Percentiles rank a stretch among this genome's conserved stretches.
These are phyloP conservation scores for Ascochyta viciae-villosae DNA, from an alignment of 2,329 filamentous ascomycete genomes.

Conservation along the genomic window DNA sequence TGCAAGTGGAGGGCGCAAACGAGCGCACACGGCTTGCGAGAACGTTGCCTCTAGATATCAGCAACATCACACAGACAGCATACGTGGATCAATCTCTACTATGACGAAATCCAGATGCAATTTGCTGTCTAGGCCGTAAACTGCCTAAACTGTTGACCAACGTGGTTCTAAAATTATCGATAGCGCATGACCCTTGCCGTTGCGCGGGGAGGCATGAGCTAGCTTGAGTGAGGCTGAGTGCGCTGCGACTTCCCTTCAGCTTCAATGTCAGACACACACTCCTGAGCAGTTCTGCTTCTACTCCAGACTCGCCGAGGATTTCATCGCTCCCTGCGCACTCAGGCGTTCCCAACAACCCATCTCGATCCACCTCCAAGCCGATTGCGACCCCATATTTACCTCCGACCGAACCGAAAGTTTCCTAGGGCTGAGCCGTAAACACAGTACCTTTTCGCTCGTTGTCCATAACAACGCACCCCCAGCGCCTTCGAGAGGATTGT, in stretches of 20 bases:
- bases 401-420: constrained; percentile 1
- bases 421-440: constrained; percentile 16
- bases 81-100: not conserved
- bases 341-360: too few relatives aligned
- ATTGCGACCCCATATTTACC: not conserved
- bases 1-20: constrained; percentile 7
- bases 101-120: constrained; percentile 2
- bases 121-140: constrained; percentile 10
- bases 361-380: not conserved
- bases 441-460: constrained; percentile 10
- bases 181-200: constrained; percentile 13
- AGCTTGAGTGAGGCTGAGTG: constrained; percentile 19
- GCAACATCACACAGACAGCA: too few relatives aligned
- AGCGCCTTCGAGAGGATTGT: not conserved
- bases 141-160: constrained; percentile 18
- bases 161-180: constrained; percentile 23
- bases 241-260: constrained; percentile 13
- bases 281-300: constrained; percentile 5
- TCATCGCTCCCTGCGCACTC: not conserved
- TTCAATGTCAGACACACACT: constrained; percentile 14
- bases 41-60: not conserved
- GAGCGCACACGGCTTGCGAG: not conserved
- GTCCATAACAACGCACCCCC: constrained; percentile 17
- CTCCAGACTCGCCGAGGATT: not conserved
- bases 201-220: constrained; percentile 18